A percentile compares a stretch with the other conserved stretches of the same genome.
These are phyloP conservation scores for Pichia sp. DNA, from an alignment of 1,139 yeast species.

Conservation along the genomic window DNA sequence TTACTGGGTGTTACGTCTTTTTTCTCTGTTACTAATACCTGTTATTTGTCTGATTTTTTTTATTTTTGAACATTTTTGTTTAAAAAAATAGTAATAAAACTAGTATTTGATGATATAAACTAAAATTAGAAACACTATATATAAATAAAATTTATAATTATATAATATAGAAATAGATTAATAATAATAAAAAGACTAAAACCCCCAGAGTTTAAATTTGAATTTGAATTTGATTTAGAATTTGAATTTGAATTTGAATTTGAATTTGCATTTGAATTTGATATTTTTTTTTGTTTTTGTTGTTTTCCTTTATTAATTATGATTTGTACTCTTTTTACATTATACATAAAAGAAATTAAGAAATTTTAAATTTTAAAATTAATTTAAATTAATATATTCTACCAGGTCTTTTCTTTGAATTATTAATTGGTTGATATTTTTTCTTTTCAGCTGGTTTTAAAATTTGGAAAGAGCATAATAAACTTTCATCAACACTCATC, in stretches of 20 bases:
- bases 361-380: neutral
- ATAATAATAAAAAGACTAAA: neutral
- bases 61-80: too few species aligned
- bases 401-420: slow-evolving; percentile 45
- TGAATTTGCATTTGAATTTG: neutral
- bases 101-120: neutral
- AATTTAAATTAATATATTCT: slow-evolving; percentile 31
- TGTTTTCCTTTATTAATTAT: neutral
- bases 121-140: neutral
- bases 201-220: neutral
- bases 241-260: neutral
- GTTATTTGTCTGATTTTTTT: neutral
- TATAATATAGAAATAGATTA: neutral
- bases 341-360: neutral
- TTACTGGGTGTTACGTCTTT: neutral
- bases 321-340: neutral
- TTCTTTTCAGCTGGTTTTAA: slow-evolving; percentile 96
- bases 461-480: slow-evolving; percentile 94
- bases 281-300: neutral
- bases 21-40: neutral
- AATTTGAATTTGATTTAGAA: neutral
- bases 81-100: neutral
- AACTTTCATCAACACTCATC: slow-evolving; percentile 97
- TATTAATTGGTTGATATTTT: slow-evolving; percentile 41
- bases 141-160: neutral